phyloP scores from a whole-genome alignment of 805 yeast genomes.

The Jamesozyma spencerorum region DNA sequence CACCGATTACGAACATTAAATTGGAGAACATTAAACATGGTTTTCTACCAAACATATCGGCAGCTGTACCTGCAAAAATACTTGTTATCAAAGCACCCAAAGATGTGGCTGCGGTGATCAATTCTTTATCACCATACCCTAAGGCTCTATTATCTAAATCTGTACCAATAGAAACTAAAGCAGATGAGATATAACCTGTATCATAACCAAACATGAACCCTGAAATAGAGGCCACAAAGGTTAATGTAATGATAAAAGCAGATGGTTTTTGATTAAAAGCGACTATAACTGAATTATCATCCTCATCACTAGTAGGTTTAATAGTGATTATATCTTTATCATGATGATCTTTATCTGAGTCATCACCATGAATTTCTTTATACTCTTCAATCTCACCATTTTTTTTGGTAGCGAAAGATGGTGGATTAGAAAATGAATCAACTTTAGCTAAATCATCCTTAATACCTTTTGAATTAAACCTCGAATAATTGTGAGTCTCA shows the following conservation, averaged over 20 bases:
- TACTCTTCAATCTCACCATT: neutral
- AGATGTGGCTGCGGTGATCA: constrained; percentile 90
- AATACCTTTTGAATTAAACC: neutral
- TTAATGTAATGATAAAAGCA: constrained; percentile 53
- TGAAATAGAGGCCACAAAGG: constrained; percentile 76
- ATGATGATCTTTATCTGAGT: constrained; percentile 1
- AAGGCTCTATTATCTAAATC: constrained; percentile 55
- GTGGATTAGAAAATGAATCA: constrained; percentile 1
- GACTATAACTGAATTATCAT: constrained; percentile 39
- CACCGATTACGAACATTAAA: constrained; percentile 73
- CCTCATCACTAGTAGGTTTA: constrained; percentile 39
- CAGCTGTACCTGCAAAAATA: constrained; percentile 65
- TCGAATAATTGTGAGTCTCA: neutral
- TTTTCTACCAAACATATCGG: constrained; percentile 79
- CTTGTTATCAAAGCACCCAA: constrained; percentile 85
- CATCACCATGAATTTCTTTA: neutral
- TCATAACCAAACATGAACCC: constrained; percentile 98
- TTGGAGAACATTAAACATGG: constrained; percentile 78
- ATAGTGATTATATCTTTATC: constrained; percentile 20
- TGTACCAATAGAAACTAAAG: constrained; percentile 74
- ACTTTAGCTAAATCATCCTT: neutral
- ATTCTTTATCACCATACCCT: constrained; percentile 72
- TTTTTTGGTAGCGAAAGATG: neutral
- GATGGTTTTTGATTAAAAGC: constrained; percentile 49
- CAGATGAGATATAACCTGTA: constrained; percentile 93